These are phyloP conservation scores for Rhamnella rubrinervis DNA, from an alignment of 331 rosid genomes.

Conservation along the genomic window DNA sequence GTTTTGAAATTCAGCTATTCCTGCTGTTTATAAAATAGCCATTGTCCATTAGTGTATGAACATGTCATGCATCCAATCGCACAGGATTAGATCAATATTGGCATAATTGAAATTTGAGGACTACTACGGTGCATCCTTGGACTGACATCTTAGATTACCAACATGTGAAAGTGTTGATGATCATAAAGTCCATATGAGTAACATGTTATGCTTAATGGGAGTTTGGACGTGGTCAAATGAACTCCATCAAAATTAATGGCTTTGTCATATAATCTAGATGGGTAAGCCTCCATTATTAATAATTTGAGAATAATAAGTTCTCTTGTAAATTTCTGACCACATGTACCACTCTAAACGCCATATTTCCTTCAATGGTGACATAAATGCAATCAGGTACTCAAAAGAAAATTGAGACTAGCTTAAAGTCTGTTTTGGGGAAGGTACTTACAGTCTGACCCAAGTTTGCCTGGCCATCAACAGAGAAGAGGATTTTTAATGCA, in stretches of 20 bases:
- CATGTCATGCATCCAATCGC: not conserved
- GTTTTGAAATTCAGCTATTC: not conserved
- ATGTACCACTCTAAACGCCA: no score
- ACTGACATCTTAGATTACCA: no score
- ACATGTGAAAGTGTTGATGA: no score
- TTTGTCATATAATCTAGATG: no score
- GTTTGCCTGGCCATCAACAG: conserved; percentile 59
- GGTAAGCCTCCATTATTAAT: no score
- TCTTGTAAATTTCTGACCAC: no score
- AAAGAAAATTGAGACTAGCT: not conserved
- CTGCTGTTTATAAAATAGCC: not conserved
- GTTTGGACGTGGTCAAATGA: no score
- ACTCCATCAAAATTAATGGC: no score
- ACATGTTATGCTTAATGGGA: no score
- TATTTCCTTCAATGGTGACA: not conserved
- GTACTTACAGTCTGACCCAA: conserved; percentile 56
- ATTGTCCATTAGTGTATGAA: not conserved
- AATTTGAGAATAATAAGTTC: no score
- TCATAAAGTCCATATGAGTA: no score
- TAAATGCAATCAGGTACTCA: not conserved
- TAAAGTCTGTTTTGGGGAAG: conserved; percentile 1
- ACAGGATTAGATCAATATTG: not conserved
- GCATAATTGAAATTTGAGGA: not conserved
- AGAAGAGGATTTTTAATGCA: conserved; percentile 86
- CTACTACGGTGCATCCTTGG: no score